These are phyloP conservation scores for Moelleriella libera DNA, from an alignment of 2,329 filamentous ascomycete species.

Conservation along the genomic window DNA sequence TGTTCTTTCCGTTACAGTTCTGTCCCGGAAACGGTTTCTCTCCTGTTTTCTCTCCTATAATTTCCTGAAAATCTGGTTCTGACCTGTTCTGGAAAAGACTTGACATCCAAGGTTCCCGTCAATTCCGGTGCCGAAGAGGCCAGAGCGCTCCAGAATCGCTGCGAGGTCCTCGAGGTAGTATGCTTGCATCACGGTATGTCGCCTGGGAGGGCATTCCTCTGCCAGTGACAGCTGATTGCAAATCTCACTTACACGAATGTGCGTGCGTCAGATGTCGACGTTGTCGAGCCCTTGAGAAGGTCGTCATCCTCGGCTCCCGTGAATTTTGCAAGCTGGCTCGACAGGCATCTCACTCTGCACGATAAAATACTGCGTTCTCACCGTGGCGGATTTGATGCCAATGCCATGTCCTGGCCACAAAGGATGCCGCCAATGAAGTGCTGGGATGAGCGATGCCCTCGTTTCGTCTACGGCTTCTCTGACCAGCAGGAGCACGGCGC, in stretches of 20 bases:
- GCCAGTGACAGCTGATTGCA: background rate
- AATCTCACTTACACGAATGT: background rate
- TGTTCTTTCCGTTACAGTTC: too few species aligned
- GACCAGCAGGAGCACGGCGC: slow-evolving; percentile 35
- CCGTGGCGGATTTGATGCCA: slow-evolving; percentile 2
- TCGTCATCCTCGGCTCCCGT: slow-evolving; percentile 22
- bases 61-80: background rate
- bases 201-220: background rate
- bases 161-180: slow-evolving; percentile 41
- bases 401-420: slow-evolving; percentile 1
- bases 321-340: slow-evolving; percentile 37
- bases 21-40: too few species aligned
- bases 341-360: slow-evolving; percentile 33
- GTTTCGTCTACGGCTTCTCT: slow-evolving; percentile 44
- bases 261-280: slow-evolving; percentile 14
- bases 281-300: slow-evolving; percentile 14
- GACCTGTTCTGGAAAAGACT: slow-evolving; percentile 9
- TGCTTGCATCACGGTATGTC: slow-evolving; percentile 25
- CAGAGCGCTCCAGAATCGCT: slow-evolving; percentile 40
- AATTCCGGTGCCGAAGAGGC: slow-evolving; percentile 44
- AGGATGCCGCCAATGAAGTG: slow-evolving; percentile 31
- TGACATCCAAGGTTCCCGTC: slow-evolving; percentile 21
- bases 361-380: slow-evolving; percentile 28
- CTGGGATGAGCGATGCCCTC: slow-evolving; percentile 37
- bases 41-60: too few species aligned